phyloP scores from a whole-genome alignment of 495 filamentous ascomycete species.

The Sabuloglossum arenarium region DNA sequence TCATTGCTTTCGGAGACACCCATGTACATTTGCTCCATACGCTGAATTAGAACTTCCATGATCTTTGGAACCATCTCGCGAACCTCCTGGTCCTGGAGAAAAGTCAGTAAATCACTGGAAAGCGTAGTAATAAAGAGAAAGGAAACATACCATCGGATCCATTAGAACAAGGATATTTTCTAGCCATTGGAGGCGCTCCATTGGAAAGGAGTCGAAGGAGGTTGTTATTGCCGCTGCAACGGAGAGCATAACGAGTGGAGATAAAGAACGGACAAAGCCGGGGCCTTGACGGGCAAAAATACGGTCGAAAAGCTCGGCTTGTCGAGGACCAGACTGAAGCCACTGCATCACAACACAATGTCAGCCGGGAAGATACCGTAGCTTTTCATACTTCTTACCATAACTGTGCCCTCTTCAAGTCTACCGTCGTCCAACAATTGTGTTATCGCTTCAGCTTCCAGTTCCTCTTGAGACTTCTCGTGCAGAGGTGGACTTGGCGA shows the following conservation, averaged over 20 bases:
- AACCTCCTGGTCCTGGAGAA: conserved; percentile 47
- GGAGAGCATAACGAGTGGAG: conserved; percentile 60
- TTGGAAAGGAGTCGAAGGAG: conserved; percentile 39
- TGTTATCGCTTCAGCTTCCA: conserved; percentile 43
- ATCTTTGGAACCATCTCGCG: conserved; percentile 49
- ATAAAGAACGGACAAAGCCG: conserved; percentile 44
- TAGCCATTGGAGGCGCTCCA: conserved; percentile 57
- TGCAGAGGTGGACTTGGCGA: conserved; percentile 18
- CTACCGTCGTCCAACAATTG: conserved; percentile 38
- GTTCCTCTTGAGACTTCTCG: conserved; percentile 36
- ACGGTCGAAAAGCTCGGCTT: conserved; percentile 58
- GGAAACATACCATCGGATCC: conserved; percentile 25
- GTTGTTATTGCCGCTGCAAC: conserved; percentile 63
- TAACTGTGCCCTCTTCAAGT: conserved; percentile 49
- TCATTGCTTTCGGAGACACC: conserved; percentile 38
- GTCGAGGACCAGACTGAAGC: conserved; percentile 53
- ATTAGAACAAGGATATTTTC: conserved; percentile 42
- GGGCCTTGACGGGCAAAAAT: conserved; percentile 59
- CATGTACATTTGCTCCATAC: conserved; percentile 52
- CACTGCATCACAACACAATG: conserved; percentile 29
- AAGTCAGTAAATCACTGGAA: neutral
- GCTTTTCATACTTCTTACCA: conserved; percentile 21
- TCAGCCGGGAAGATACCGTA: neutral
- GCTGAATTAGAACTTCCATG: conserved; percentile 49
- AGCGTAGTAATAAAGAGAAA: neutral